These are phyloP conservation scores for Plasmodium coatneyi DNA, from an alignment of 169 alveolate species.

Conservation along the genomic window DNA sequence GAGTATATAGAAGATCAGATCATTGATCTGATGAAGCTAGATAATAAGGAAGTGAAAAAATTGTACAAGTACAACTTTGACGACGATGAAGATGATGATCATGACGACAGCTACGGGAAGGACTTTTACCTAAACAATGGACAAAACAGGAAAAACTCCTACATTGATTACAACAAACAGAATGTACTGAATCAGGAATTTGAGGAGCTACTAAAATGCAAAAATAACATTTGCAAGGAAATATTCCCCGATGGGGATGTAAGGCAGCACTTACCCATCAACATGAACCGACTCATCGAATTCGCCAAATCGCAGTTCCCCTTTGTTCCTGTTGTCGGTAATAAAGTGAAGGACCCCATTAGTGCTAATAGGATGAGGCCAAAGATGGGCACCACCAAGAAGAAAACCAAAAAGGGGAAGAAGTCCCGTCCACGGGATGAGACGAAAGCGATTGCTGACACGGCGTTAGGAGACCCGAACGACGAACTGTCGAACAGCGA, in stretches of 20 bases:
- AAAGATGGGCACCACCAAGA: not conserved
- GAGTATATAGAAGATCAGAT: conserved; percentile 98
- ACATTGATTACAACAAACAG: conserved; percentile 86
- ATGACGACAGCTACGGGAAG: conserved; percentile 82
- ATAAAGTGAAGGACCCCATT: conserved; percentile 69
- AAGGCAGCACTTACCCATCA: conserved; percentile 97
- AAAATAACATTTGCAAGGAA: conserved; percentile 83
- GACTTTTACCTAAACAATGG: conserved; percentile 20
- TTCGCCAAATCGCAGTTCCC: conserved; percentile 93
- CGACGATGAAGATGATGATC: conserved; percentile 79
- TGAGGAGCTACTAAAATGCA: conserved; percentile 82
- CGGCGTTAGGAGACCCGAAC: conserved; percentile 36
- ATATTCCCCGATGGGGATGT: conserved; percentile 95
- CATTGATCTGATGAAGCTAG: conserved; percentile 93
- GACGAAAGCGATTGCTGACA: not conserved
- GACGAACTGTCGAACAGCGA: not conserved
- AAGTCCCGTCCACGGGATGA: conserved; percentile 5
- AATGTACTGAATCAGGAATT: conserved; percentile 85
- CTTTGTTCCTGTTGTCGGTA: conserved; percentile 67
- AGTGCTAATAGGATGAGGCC: conserved; percentile 77
- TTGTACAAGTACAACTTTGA: conserved; percentile 84
- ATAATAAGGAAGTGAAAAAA: conserved; percentile 88
- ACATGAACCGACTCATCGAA: conserved; percentile 93
- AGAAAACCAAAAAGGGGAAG: conserved; percentile 28
- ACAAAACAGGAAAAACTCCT: conserved; percentile 75